Base-by-base conservation (phyloP, 2,329 filamentous ascomycete genomes). In the Cytospora piceae region DNA sequence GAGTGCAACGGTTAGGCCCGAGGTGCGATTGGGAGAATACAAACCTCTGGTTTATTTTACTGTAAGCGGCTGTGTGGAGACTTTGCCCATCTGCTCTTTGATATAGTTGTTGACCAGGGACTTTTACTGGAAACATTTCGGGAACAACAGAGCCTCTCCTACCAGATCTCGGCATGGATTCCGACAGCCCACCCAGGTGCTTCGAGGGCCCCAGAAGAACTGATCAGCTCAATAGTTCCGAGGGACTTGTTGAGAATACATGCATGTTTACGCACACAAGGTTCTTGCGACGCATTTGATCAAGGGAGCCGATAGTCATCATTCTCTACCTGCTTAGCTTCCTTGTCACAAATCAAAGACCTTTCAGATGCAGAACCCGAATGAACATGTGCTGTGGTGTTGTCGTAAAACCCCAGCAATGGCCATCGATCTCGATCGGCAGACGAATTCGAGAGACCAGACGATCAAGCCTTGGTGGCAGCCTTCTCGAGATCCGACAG, bases 401-500 rank as follows among this genome's bases (percentile, higher is more conserved):
- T 32, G 29, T 37, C 51, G 2, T 29, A 8, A 56, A 52, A 52
- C 51, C 29, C 22, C 12, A 42, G 39, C 20, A n/a, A n/a, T 51
- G 9, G 6, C 37, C 22, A 39, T 8, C 17, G 17, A 17, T 17
- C 17, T 15, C n/a, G 9, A 22, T 27, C 51, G 7, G 39, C 22
- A 51, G 20, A 15, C 11, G 17, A 9, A n/a, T n/a, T 24, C 8
- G 9, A 2, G 8, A 4, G 1, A 2, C 8, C 12, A 31, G 27
- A 6, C 4, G 11, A 12, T 65, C 49, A 70, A 68, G 72, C 70
- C 73, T 79, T 78, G 46, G 71, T 70, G 4, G 80, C 83, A 37
- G 77, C 81, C 72, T 82, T 82, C 65, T 85, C 87, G 49, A 91
- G 82, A 72, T 90, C 89, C 58, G 86, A 85, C 46, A 92, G 81